phyloP scores from a whole-genome alignment of 2,329 filamentous ascomycete species.

The Colletotrichum sp. region DNA sequence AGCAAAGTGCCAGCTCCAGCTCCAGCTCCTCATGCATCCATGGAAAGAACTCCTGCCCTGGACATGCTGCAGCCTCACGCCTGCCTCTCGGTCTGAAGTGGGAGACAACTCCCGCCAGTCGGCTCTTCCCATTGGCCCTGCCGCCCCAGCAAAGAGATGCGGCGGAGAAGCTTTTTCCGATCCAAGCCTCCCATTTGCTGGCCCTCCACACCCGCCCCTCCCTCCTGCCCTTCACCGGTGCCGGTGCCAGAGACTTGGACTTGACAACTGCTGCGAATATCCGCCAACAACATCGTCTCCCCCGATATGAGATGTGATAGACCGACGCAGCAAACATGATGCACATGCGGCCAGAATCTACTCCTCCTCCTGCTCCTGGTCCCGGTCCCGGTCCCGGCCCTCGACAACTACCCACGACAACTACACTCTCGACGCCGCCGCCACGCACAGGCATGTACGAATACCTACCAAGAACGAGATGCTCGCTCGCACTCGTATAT shows the following conservation, averaged over 20 bases:
- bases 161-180: constrained; percentile 1
- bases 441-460: not conserved
- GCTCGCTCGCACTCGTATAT: not conserved
- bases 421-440: not conserved
- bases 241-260: constrained; percentile 21
- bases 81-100: not conserved
- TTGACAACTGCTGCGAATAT: constrained; percentile 17
- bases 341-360: not conserved
- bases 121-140: constrained; percentile 4
- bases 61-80: not conserved
- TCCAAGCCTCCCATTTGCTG: constrained; percentile 8
- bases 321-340: not conserved
- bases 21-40: not conserved
- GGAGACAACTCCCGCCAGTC: not conserved
- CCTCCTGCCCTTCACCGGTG: constrained; percentile 14
- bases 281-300: constrained; percentile 13
- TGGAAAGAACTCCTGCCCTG: not conserved
- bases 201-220: not conserved
- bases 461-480: not conserved
- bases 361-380: not conserved
- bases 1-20: not conserved
- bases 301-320: constrained; percentile 17
- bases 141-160: not conserved
- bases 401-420: not conserved
- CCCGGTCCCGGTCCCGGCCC: not conserved